Evolutionary conservation across 139 green algal species (phyloP).

Genomic region (Volvox reticuliferus): DNA sequence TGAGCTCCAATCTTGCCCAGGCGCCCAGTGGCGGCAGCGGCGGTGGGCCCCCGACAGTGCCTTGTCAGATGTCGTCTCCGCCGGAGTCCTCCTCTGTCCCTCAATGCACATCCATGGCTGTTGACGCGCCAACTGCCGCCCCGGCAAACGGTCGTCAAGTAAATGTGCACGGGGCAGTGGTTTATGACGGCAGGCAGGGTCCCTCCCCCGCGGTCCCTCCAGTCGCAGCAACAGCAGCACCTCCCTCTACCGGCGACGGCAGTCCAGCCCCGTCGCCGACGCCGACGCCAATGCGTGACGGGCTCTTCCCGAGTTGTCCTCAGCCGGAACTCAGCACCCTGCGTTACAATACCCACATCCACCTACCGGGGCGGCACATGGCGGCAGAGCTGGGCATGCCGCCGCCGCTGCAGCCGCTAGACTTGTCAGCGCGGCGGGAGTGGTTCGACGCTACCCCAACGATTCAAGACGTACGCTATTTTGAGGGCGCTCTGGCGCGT

Average conservation of each 20-base stretch:
- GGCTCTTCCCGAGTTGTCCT: background rate
- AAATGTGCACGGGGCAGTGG: too few relatives aligned
- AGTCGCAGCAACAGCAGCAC: too few relatives aligned
- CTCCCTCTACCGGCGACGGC: too few relatives aligned
- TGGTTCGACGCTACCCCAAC: background rate
- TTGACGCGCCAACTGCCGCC: too few relatives aligned
- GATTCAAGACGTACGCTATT: background rate
- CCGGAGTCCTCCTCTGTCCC: too few relatives aligned
- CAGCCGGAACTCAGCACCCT: background rate
- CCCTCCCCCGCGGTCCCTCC: too few relatives aligned
- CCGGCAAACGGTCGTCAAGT: too few relatives aligned
- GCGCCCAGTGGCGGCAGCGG: too few relatives aligned
- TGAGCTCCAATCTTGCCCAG: too few relatives aligned
- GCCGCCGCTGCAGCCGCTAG: background rate
- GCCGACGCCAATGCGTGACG: background rate
- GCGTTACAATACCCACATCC: constrained; percentile 6
- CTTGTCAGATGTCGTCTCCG: background rate
- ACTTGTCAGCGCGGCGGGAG: background rate
- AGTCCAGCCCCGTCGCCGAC: too few relatives aligned
- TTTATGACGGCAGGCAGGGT: too few relatives aligned
- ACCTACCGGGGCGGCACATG: constrained; percentile 7
- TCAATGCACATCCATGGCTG: too few relatives aligned
- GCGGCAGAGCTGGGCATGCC: constrained; percentile 14
- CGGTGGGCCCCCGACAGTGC: background rate
- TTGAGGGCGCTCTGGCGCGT: constrained; percentile 14